phyloP scores from a whole-genome alignment of 495 filamentous ascomycete species.

The Amniculicola lignicola region DNA sequence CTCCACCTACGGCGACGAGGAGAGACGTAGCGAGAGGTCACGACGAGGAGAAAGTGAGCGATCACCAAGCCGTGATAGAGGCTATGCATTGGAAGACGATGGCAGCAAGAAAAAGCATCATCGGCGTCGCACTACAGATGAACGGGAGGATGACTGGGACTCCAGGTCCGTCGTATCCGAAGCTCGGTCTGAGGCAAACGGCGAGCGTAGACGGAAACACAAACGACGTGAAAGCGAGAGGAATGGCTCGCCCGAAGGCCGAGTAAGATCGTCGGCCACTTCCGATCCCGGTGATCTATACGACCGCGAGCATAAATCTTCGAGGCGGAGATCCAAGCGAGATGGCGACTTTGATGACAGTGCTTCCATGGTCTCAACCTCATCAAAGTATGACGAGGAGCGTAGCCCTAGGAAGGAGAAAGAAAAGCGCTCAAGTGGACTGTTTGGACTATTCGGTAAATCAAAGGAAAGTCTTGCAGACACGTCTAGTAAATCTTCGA shows the following conservation, averaged over 20 bases:
- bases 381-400: slow-evolving; percentile 36
- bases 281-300: slow-evolving; percentile 40
- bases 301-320: slow-evolving; percentile 27
- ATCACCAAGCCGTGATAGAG: slow-evolving; percentile 17
- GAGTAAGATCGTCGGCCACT: slow-evolving; percentile 29
- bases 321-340: slow-evolving; percentile 31
- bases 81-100: slow-evolving; percentile 22
- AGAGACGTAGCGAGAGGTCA: slow-evolving; percentile 1
- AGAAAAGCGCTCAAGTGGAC: slow-evolving; percentile 41
- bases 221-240: slow-evolving; percentile 29
- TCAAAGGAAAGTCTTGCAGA: slow-evolving; percentile 34
- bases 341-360: slow-evolving; percentile 37
- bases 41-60: slow-evolving; percentile 13
- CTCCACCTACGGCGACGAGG: slow-evolving; percentile 9
- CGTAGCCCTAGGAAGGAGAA: slow-evolving; percentile 32
- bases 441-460: slow-evolving; percentile 42
- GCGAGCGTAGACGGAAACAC: slow-evolving; percentile 28
- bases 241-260: slow-evolving; percentile 26
- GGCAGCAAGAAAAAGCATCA: slow-evolving; percentile 27
- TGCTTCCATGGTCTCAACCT: slow-evolving; percentile 35
- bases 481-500: slow-evolving; percentile 24
- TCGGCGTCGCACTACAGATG: slow-evolving; percentile 22
- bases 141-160: slow-evolving; percentile 29
- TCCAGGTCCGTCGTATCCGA: slow-evolving; percentile 26
- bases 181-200: slow-evolving; percentile 28